phyloP scores from a whole-genome alignment of 768 basidiomycete genomes.

The Termitomyces sp. region DNA sequence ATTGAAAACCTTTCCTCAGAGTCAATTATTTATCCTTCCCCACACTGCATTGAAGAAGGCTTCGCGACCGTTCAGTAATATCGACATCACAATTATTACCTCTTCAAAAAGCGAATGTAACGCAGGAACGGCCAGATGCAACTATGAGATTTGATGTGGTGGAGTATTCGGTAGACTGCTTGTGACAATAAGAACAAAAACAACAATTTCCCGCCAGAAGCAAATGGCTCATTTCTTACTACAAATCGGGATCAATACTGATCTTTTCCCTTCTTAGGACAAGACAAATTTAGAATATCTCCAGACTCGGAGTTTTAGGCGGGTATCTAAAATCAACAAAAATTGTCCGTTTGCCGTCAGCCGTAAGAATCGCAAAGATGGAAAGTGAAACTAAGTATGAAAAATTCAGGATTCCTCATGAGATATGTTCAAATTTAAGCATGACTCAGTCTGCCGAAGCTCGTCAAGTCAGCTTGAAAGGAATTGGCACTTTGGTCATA shows the following conservation, averaged over 20 bases:
- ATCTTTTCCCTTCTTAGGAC: background rate
- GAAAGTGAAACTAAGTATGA: background rate
- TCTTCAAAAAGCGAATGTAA: no score
- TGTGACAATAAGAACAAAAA: background rate
- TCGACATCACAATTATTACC: no score
- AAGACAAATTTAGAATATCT: background rate
- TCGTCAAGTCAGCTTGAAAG: constrained; percentile 9
- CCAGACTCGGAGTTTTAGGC: background rate
- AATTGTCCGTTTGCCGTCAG: background rate
- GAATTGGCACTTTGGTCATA: background rate
- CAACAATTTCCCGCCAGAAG: background rate
- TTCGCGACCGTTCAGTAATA: no score
- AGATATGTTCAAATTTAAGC: background rate
- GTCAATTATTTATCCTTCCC: no score
- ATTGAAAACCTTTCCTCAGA: no score
- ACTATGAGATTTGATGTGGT: no score
- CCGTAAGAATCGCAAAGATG: background rate
- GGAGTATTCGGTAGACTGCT: background rate
- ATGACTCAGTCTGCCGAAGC: background rate
- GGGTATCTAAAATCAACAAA: background rate
- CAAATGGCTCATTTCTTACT: background rate
- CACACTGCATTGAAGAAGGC: no score
- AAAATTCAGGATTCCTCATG: background rate
- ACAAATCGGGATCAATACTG: background rate
- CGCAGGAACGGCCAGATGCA: no score